Base-by-base conservation (phyloP, 495 filamentous ascomycete species). In the Penicillium alfredii region DNA sequence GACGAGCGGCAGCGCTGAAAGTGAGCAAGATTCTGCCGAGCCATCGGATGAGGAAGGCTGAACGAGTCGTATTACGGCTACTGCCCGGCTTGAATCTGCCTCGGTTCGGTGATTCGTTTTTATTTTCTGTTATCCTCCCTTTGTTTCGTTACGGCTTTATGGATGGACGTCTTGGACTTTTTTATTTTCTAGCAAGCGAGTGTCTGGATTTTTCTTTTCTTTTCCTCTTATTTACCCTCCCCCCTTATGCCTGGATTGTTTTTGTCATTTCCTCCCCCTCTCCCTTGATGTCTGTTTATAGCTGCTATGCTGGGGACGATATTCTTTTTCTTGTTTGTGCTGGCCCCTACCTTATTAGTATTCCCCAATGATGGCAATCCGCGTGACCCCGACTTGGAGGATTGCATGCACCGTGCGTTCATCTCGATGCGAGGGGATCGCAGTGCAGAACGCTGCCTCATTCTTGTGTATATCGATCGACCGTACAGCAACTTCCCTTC, bases 41-140 rank as follows among this genome's bases (percentile, higher is more conserved):
- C 47, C 59, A 6, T 65, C 64, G 12, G 71, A 75, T 40, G 71
- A 75, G 38, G 67, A 71, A 30, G 69, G 68, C 48, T 71, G 51
- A 66, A 35, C 42, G 17, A 13, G 8, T n/a, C 10, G 28, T 21
- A 26, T 12, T 12, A 20, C 20, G 14, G 16, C 8, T 44, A 27
- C n/a, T n/a, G n/a, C n/a, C n/a, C n/a, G n/a, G n/a, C n/a, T n/a
- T n/a, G n/a, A n/a, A n/a, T n/a, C n/a, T n/a, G 38, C 30, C 25
- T 13, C 29, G 14, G 8, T 28, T 21, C 22, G 19, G 14, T 31
- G 26, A 33, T 29, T 25, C 26, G 13, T 26, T 35, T 37, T 44
- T 44, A 15, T 22, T 24, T 28, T 35, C 23, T 41, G 22, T 38
- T 50, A 29, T 15, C 30, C 25, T 33, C 40, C 40, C 30, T 34